phyloP scores from a whole-genome alignment of 257 asterid species.

The Nicotiana noctiflora region DNA sequence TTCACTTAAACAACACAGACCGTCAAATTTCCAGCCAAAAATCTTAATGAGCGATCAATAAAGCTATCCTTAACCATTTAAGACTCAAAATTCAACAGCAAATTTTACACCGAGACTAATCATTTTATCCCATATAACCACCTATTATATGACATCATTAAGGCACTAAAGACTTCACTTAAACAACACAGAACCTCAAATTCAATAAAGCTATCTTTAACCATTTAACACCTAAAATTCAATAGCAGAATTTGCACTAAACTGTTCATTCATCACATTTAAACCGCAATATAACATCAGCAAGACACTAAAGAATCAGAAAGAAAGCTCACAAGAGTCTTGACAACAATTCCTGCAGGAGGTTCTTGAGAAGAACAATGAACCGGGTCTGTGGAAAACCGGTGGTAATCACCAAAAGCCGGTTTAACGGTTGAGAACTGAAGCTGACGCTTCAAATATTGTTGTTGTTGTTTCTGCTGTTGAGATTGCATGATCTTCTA shows the following conservation, averaged over 20 bases:
- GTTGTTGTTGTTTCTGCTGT: conserved; percentile 38
- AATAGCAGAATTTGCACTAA: conserved; percentile 2
- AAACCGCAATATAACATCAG: background rate
- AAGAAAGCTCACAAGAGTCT: conserved; percentile 52
- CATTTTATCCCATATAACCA: background rate
- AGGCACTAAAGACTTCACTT: conserved; percentile 4
- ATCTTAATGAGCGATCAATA: background rate
- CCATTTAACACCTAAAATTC: conserved; percentile 7
- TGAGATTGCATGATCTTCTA: conserved; percentile 36
- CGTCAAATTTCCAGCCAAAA: conserved; percentile 1
- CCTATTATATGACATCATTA: too few species aligned
- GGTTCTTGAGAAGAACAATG: conserved; percentile 36
- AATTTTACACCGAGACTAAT: background rate
- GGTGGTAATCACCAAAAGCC: conserved; percentile 71
- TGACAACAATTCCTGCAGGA: conserved; percentile 46
- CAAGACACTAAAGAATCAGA: background rate
- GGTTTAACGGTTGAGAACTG: conserved; percentile 58
- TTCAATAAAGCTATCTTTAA: background rate
- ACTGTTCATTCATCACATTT: conserved; percentile 8
- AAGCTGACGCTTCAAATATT: conserved; percentile 52
- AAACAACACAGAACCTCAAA: conserved; percentile 13
- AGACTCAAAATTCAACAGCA: conserved; percentile 7
- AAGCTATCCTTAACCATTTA: background rate
- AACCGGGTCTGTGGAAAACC: conserved; percentile 41
- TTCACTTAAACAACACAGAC: conserved; percentile 18